Evolutionary conservation across 208 protist genomes (phyloP), one percentile per base, ranked within the genome.

Genomic region (Leishmania martiniquensis): DNA sequence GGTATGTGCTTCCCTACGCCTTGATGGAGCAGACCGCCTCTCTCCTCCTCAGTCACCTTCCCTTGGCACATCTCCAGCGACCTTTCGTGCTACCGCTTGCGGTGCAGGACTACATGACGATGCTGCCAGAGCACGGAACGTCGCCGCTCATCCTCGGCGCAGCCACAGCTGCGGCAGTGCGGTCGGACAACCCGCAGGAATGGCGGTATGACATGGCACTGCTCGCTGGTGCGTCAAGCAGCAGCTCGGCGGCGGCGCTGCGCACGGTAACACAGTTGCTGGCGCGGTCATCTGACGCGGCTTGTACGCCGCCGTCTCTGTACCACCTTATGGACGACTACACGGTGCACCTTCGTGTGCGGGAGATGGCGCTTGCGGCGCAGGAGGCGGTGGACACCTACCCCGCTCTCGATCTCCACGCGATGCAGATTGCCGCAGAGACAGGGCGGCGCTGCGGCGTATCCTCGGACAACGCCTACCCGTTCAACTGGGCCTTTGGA

Each of bases 21-120:
- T 85, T 87, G 57, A 97, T 96, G 93, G 93, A 97, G 83, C 88
- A 83, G 60, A 77, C 86, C 2, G 68, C 89, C 9, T 84, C 80
- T 47, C 84, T 84, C 57, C 45, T 97, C n/a, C 74, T 95, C 2
- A 81, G 81, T 42, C 87, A 95, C 75, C 63, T 95, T 32, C 93
- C 93, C n/a, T 73, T 95, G 34, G 60, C 76, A 17, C 84, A 89
- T 63, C 52, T 93, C 32, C 90, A 90, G 25, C 86, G 89, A 9
- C 91, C 91, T 2, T 83, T 95, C 17, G 85, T 95, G 29, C 77
- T 97, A 42, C 93, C 93, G 1, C 59, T 97, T 34, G 70, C 78
- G 39, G 22, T 95, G 51, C 80, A 88, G 72, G 69, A 85, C n/a
- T 95, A 87, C 65, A 83, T 95, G 65, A 94, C 90, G 34, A 85